These are phyloP conservation scores for Thelephora ganbajun DNA, from an alignment of 768 basidiomycete species.

Conservation along the genomic window DNA sequence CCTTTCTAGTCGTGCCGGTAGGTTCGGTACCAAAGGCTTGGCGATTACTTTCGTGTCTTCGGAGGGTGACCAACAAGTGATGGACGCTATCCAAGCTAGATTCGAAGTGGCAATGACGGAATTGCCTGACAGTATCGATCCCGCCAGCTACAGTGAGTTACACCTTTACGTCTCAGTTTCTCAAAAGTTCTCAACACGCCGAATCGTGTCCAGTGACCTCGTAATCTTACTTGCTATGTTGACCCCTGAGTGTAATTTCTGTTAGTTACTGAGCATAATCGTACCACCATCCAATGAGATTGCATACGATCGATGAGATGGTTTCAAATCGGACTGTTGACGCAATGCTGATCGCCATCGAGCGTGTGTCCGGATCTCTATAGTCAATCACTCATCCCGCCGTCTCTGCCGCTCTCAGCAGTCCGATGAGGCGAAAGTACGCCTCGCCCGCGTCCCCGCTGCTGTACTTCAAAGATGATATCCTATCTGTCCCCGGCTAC, in stretches of 20 bases:
- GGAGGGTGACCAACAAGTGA: conserved; percentile 86
- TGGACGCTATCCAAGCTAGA: conserved; percentile 86
- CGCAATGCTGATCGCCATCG: no score
- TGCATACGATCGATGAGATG: no score
- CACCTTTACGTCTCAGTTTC: not conserved
- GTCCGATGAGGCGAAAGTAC: conserved; percentile 38
- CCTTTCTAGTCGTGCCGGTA: conserved; percentile 76
- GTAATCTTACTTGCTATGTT: conserved; percentile 8
- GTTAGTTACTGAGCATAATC: no score
- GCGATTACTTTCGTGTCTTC: conserved; percentile 94
- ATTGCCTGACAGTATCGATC: conserved; percentile 86
- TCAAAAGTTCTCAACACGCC: not conserved
- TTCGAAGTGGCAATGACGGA: conserved; percentile 98
- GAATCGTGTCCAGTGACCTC: conserved; percentile 24
- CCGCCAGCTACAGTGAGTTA: conserved; percentile 85
- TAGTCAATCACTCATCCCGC: no score
- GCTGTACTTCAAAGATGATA: conserved; percentile 36
- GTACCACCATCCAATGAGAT: no score
- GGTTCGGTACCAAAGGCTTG: conserved; percentile 98
- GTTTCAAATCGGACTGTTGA: no score
- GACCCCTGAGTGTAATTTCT: not conserved
- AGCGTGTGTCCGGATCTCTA: no score
- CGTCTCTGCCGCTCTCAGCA: not conserved
- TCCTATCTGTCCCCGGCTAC: conserved; percentile 58
- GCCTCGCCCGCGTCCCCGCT: conserved; percentile 44